Conservation (phyloP, 192 early-diverging fungal species). For the Bifiguratus adelaidae region DNA sequence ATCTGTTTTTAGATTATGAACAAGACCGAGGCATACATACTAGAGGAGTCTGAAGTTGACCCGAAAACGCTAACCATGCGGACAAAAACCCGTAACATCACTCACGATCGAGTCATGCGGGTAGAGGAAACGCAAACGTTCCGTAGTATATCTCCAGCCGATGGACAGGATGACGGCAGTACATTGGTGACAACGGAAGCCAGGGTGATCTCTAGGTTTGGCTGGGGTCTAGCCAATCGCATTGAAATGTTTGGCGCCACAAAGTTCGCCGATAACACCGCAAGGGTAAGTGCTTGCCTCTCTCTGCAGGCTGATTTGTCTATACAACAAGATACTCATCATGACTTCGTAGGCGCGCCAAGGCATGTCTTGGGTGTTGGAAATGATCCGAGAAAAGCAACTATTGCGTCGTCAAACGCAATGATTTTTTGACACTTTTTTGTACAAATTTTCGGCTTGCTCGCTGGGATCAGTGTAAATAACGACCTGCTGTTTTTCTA, state of each 20-base stretch:
- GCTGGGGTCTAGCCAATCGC: constrained; percentile 69
- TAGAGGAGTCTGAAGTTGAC: constrained; percentile 86
- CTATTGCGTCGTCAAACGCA: no score
- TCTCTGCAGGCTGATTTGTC: not conserved
- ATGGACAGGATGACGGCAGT: no score
- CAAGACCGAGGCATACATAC: constrained; percentile 76
- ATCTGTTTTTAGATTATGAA: constrained; percentile 52
- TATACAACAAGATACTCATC: not conserved
- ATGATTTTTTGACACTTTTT: no score
- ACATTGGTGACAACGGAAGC: constrained; percentile 76
- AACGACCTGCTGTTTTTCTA: no score
- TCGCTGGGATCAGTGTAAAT: no score
- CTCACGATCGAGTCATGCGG: constrained; percentile 86
- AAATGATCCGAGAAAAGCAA: constrained; percentile 29
- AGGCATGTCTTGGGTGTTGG: constrained; percentile 39
- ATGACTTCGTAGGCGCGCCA: constrained; percentile 9
- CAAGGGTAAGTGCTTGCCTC: constrained; percentile 30
- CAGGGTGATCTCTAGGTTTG: constrained; percentile 78
- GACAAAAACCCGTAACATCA: constrained; percentile 80
- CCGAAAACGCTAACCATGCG: constrained; percentile 64
- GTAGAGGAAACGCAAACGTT: constrained; percentile 88
- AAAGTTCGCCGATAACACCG: constrained; percentile 73
- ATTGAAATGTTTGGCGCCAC: constrained; percentile 86
- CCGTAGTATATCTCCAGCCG: constrained; percentile 28
- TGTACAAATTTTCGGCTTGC: no score